Evolutionary conservation across 208 protist genomes (phyloP).

Genomic region (Acanthamoeba sp.): DNA sequence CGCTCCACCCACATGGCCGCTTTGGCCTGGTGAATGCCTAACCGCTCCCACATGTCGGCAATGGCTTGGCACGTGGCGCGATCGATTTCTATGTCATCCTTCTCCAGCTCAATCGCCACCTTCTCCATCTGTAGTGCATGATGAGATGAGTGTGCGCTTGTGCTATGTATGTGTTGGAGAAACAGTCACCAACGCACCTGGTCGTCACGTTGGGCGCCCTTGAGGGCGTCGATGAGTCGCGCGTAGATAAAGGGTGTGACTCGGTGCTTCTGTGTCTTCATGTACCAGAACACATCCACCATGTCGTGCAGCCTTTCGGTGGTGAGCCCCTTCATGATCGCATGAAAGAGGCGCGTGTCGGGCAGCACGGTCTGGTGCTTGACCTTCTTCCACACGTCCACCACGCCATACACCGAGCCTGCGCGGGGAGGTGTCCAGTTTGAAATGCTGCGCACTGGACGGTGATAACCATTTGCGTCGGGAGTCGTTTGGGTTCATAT

Average conservation of each 20-base stretch:
- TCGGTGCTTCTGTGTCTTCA: not conserved
- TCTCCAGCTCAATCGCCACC: not conserved
- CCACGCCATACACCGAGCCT: not conserved
- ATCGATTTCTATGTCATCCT: not conserved
- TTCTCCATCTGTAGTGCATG: not conserved
- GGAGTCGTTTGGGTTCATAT: not conserved
- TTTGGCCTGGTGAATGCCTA: not conserved
- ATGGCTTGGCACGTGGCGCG: not conserved
- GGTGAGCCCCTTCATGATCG: not conserved
- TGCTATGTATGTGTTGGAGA: not conserved
- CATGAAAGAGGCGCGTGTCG: conserved; percentile 3
- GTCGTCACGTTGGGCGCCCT: not conserved
- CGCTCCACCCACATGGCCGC: not conserved
- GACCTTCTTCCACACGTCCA: not conserved
- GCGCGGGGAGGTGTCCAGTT: no score
- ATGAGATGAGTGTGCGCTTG: no score
- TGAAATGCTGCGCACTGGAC: no score
- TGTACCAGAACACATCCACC: conserved; percentile 9
- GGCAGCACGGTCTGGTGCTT: not conserved
- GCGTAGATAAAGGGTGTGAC: not conserved
- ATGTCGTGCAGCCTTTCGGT: not conserved
- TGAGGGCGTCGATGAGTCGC: not conserved
- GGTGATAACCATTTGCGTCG: no score
- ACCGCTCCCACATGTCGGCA: not conserved
- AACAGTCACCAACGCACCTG: not conserved